Evolutionary conservation across 179 eudicot species (phyloP), one percentile per base, ranked within the genome.

Genomic region (Spergularia azorica): DNA sequence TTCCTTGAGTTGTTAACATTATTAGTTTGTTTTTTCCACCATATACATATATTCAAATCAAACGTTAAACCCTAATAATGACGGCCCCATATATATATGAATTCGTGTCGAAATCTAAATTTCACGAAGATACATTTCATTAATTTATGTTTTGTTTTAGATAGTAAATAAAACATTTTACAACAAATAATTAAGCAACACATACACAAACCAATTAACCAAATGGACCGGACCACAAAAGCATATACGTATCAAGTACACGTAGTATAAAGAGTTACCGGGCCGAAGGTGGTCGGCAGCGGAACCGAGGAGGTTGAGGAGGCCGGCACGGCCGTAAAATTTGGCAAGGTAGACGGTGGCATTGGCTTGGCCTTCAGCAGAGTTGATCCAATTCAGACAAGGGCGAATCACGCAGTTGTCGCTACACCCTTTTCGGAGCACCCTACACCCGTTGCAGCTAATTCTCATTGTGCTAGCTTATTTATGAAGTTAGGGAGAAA

Each of bases 281-380:
- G 90, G 90, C 18, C 88, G 88, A 83, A 85, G 87, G 77, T 76
- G 76, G 14, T 76, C 68, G 8, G 90, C 85, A n/a, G 81, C 89
- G 36, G 87, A 83, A 73, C 74, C 73, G 84, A 88, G 75, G 79
- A 83, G 86, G 80, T 85, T 83, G n/a, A 86, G 59, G 32, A 88
- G 80, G 54, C 89, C 89, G 21, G 86, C 81, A 10, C 91, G 91
- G 60, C 91, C 91, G 32, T 85, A 88, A 74, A 84, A 86, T 75
- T 86, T 88, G 46, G 91, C 85, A 6, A 86, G 79, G 73, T 86
- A 88, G 62, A 82, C 70, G 70, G 89, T 88, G 67, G 91, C 91
- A 71, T 88, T 81, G 57, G 88, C 83, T 51, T 87, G 90, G 2
- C 87, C 85, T 0, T 87, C 85, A 0, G 85, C 63, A 0, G 90